Base-by-base conservation (phyloP, 805 yeast species). In the Saturnispora gosingensis region DNA sequence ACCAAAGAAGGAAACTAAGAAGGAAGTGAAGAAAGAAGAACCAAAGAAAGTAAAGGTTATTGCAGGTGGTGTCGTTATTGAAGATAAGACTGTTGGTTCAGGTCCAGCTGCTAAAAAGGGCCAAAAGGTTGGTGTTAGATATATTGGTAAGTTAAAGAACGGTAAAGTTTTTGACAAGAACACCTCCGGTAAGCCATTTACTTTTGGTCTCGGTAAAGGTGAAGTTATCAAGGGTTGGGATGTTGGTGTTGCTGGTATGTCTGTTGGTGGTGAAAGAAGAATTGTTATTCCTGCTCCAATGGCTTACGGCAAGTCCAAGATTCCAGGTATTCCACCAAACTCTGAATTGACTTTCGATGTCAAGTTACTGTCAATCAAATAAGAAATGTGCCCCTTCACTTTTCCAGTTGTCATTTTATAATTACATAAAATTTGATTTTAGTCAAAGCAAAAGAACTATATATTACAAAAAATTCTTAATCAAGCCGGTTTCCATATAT, bases 201-300 rank as follows among this genome's bases (percentile, higher is more conserved):
- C 73, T 58, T 93, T 93, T 73, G 81, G 80, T 57, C 79, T 93
- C 62, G 99, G 99, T 64, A 86, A 85, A 70, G 99, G 98, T 67
- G 99, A 93, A 74, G 97, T 95, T 61, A 93, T 93, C 77, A 88
- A 88, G 72, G 99, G 98, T 59, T 93, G 96, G 88, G 99, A 93
- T 68, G 79, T 91, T 65, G 99, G 99, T 78, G 93, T 93, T 63
- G 89, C 91, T 54, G 98, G 98, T 68, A 90, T 93, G 97, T 82
- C 95, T 53, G 95, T 88, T 67, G 97, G 97, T 65, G 98, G 98
- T 67, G 99, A 93, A 79, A 90, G 99, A 80, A 83, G 98, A 76
- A 88, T 93, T 60, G 80, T 88, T 55, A 88, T 93, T 60, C 99
- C 99, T 62, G 84, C 99, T 50, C 81, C 90, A 64, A 86, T 87